Evolutionary conservation across 176 grass and related monocot species (phyloP), one percentile per base, ranked within the genome.

Genomic region (Typha latifolia): DNA sequence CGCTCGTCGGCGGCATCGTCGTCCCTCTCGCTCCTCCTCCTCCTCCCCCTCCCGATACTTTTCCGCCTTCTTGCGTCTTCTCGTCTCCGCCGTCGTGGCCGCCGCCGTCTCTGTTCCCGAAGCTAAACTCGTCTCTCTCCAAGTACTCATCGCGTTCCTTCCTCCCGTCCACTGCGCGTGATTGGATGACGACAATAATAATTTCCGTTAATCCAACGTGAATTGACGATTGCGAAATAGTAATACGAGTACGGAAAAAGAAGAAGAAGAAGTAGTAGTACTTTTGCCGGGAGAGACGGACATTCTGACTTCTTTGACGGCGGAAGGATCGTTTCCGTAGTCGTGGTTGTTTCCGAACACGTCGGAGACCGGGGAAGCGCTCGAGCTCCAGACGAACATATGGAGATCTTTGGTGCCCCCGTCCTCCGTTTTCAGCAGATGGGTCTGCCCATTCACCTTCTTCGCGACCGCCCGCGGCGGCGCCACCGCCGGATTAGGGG

Each of bases 311-410:
- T 96, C 88, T 75, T 99, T 99, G 37, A 69, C 87, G 1, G 66
- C 86, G 2, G 80, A 63, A 31, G 80, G 64, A 67, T 87, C 53
- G 53, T 59, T 59, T 14, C 77, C 74, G 71, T 93, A 79, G 67
- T 99, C 89, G 37, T 82, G 81, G 47, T 71, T 70, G 74, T 85
- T 90, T 56, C 83, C 86, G 74, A 99, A 99, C 29, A 99, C 86
- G 72, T 99, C 94, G 9, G 94, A 99, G 16, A 99, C 94, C n/a
- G 94, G 94, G 15, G 94, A 99, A 34, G 89, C 86, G 69, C 94
- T 99, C 27, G 94, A 90, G 81, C 94, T 99, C 94, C 94, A 99
- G 10, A 99, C 89, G 75, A 99, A 99, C 94, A 99, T 99, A 83
- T 93, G 94, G 68, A 99, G 82, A 72, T 99, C 94, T 76, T 99